phyloP scores from a whole-genome alignment of 2,329 filamentous ascomycete genomes.

The Endothia cerciana region DNA sequence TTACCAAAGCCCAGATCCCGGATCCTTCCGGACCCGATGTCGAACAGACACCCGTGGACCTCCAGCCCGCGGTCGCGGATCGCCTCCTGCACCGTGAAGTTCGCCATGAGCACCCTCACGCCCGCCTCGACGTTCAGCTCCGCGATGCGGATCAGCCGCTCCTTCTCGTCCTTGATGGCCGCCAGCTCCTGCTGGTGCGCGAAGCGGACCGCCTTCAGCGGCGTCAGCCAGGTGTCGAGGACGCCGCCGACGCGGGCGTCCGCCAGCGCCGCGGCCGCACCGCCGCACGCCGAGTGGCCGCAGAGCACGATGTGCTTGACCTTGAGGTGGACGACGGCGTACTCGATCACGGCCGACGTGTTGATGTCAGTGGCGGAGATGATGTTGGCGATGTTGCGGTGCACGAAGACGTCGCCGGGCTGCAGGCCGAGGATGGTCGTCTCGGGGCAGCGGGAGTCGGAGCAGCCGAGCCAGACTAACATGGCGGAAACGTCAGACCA shows the following conservation, averaged over 20 bases:
- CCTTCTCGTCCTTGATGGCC: conserved; percentile 55
- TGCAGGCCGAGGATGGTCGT: conserved; percentile 78
- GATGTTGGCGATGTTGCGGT: conserved; percentile 90
- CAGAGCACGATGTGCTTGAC: conserved; percentile 73
- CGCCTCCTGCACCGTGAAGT: conserved; percentile 70
- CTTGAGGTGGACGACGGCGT: conserved; percentile 72
- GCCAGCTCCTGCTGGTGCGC: conserved; percentile 60
- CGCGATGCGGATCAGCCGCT: conserved; percentile 64
- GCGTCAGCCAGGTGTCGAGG: conserved; percentile 59
- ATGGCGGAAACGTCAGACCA: background rate
- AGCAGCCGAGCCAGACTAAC: conserved; percentile 81
- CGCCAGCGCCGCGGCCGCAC: conserved; percentile 62
- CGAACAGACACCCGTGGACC: conserved; percentile 79
- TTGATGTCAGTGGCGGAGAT: conserved; percentile 76
- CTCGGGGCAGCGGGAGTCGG: conserved; percentile 83
- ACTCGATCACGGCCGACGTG: conserved; percentile 76
- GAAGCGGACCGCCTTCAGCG: conserved; percentile 49
- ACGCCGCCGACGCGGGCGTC: conserved; percentile 55
- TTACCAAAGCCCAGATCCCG: conserved; percentile 53
- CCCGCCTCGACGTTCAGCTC: conserved; percentile 78
- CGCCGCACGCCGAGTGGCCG: conserved; percentile 70
- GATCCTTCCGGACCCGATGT: conserved; percentile 56
- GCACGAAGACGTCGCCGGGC: conserved; percentile 84
- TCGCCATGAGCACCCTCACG: conserved; percentile 69
- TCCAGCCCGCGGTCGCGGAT: conserved; percentile 70